Evolutionary conservation across 768 basidiomycete genomes (phyloP).

Genomic region (Hypsizygus marmoreus): DNA sequence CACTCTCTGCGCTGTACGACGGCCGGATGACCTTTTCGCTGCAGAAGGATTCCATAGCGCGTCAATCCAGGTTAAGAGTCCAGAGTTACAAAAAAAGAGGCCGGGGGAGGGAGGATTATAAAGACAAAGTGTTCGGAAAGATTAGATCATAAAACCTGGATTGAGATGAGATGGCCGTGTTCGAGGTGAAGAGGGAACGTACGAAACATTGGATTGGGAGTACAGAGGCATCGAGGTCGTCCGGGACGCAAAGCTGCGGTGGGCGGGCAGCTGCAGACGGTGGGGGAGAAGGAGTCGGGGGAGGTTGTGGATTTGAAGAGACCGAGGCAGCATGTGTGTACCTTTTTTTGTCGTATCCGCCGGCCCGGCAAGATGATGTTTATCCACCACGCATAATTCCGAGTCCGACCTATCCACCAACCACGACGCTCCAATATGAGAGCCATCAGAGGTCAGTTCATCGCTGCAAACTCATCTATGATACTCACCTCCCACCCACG

Average conservation of each 20-base stretch:
- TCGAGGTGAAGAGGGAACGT: conserved; percentile 15
- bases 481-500: not conserved
- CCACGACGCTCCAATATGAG: too few relatives aligned
- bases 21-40: not conserved
- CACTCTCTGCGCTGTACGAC: not conserved
- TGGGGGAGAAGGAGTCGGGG: not conserved
- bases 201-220: conserved; percentile 25
- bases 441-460: conserved; percentile 55
- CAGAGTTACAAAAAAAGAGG: not conserved
- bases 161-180: too few relatives aligned
- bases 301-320: not conserved
- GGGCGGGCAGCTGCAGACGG: not conserved
- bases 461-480: not conserved
- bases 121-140: too few relatives aligned
- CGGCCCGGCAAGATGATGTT: not conserved
- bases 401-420: too few relatives aligned
- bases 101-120: too few relatives aligned
- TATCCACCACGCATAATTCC: too few relatives aligned
- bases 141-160: too few relatives aligned
- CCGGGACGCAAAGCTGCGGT: not conserved
- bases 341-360: not conserved
- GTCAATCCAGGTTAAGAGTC: not conserved
- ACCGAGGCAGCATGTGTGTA: conserved; percentile 2
- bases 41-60: not conserved
- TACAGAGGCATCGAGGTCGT: conserved; percentile 33